phyloP scores from a whole-genome alignment of 202 grass and related monocot species.

The Zoysia matrella region DNA sequence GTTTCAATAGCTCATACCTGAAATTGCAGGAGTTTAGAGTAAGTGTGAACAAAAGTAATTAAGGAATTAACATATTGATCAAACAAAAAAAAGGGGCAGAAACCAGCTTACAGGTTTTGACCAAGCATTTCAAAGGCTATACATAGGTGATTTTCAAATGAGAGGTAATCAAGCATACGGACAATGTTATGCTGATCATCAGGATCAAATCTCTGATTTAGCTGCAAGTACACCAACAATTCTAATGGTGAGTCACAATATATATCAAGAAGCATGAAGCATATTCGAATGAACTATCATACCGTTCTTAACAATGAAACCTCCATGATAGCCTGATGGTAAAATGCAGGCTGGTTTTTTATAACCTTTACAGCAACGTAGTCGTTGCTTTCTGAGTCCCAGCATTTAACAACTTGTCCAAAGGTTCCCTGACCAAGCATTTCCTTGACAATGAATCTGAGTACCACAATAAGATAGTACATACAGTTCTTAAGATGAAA shows the following conservation, averaged over 20 bases:
- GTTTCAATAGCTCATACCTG: conserved; percentile 93
- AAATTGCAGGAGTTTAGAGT: conserved; percentile 45
- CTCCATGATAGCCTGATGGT: conserved; percentile 78
- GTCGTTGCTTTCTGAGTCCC: conserved; percentile 67
- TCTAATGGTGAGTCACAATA: conserved; percentile 25
- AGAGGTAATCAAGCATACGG: conserved; percentile 89
- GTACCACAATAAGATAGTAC: conserved; percentile 41
- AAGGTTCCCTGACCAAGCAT: conserved; percentile 98
- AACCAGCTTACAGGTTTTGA: conserved; percentile 84
- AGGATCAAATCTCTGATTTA: conserved; percentile 48
- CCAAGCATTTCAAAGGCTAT: conserved; percentile 99
- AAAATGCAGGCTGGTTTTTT: conserved; percentile 99
- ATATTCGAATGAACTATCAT: conserved; percentile 38
- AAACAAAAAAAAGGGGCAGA: conserved; percentile 9
- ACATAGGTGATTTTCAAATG: conserved; percentile 84
- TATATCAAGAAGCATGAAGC: conserved; percentile 32
- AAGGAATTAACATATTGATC: conserved; percentile 1
- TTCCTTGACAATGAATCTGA: conserved; percentile 94
- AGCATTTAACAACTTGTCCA: conserved; percentile 96
- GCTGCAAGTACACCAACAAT: conserved; percentile 60
- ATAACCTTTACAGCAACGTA: conserved; percentile 99
- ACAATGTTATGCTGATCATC: conserved; percentile 75
- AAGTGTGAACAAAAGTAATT: conserved; percentile 30
- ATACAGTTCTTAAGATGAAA: conserved; percentile 34
- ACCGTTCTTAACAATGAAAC: conserved; percentile 85